Conservation (phyloP, 192 early-diverging fungal genomes). For the Dissophora ornata region DNA sequence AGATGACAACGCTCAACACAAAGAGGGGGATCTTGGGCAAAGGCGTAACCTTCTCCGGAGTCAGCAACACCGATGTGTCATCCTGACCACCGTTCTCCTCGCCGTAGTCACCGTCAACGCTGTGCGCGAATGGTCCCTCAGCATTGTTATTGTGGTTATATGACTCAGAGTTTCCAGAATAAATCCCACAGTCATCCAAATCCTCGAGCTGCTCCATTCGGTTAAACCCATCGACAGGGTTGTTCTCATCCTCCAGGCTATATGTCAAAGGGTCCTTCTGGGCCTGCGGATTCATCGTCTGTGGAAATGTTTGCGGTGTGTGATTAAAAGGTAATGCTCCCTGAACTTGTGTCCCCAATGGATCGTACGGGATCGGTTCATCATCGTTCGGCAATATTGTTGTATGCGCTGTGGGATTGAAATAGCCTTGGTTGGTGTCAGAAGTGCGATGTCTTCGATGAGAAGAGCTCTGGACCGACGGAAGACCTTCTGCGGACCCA, state of each 20-base stretch:
- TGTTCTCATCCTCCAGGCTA: neutral
- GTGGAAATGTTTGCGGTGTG: too few relatives aligned
- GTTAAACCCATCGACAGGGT: neutral
- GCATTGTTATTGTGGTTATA: neutral
- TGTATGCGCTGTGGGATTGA: neutral
- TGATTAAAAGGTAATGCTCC: too few relatives aligned
- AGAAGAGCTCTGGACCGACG: neutral
- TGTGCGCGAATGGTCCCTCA: too few relatives aligned
- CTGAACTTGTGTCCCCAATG: too few relatives aligned
- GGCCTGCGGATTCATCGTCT: too few relatives aligned
- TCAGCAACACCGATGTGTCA: constrained; percentile 3
- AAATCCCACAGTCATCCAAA: constrained; percentile 13
- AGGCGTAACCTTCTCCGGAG: constrained; percentile 23
- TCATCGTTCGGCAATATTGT: too few relatives aligned
- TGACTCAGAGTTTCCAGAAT: too few relatives aligned
- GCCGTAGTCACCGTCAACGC: neutral
- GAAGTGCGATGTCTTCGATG: constrained; percentile 27
- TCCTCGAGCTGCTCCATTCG: constrained; percentile 24
- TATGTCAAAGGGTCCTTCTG: neutral
- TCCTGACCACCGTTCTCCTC: neutral
- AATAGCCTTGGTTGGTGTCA: neutral
- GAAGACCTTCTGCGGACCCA: neutral
- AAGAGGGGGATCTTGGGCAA: constrained; percentile 52
- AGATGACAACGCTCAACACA: constrained; percentile 54
- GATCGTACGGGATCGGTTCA: too few relatives aligned